phyloP scores from a whole-genome alignment of 495 filamentous ascomycete genomes.

The Schizothecium vesticola region DNA sequence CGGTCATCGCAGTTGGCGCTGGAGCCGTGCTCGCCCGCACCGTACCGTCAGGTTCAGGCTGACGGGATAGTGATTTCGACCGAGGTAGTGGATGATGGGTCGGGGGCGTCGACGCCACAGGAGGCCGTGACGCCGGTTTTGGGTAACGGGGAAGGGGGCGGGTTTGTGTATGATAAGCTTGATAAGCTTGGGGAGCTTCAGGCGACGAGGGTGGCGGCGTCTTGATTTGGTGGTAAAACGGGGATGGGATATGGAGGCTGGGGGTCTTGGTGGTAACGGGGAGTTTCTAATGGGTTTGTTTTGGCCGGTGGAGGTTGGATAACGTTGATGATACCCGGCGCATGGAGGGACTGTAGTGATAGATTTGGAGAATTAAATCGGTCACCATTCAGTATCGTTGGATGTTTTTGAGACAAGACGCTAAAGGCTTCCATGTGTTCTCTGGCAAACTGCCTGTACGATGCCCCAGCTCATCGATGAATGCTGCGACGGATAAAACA shows the following conservation, averaged over 20 bases:
- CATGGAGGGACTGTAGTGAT: neutral
- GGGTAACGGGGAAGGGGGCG: neutral
- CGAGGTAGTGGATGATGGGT: conserved; percentile 26
- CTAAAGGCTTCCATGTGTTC: neutral
- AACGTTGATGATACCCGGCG: neutral
- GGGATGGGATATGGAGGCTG: too few relatives aligned
- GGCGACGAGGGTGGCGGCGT: conserved; percentile 12
- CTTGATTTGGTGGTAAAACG: neutral
- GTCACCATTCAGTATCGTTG: neutral
- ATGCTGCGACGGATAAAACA: neutral
- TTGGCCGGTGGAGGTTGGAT: too few relatives aligned
- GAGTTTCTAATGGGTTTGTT: too few relatives aligned
- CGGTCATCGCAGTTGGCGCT: conserved; percentile 16
- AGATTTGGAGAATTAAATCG: neutral
- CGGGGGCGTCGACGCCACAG: conserved; percentile 24
- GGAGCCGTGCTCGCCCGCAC: neutral
- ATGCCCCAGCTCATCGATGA: neutral
- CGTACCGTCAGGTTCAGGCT: conserved; percentile 8
- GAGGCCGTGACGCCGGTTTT: neutral
- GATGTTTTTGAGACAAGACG: neutral
- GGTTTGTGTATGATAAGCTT: conserved; percentile 18
- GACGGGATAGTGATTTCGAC: conserved; percentile 21
- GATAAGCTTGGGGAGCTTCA: conserved; percentile 18
- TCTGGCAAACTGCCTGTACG: neutral
- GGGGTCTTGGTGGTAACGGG: too few relatives aligned